These are phyloP conservation scores for Pyrrhoderma lamaoense DNA, from an alignment of 1,284 basidiomycete species.

Conservation along the genomic window DNA sequence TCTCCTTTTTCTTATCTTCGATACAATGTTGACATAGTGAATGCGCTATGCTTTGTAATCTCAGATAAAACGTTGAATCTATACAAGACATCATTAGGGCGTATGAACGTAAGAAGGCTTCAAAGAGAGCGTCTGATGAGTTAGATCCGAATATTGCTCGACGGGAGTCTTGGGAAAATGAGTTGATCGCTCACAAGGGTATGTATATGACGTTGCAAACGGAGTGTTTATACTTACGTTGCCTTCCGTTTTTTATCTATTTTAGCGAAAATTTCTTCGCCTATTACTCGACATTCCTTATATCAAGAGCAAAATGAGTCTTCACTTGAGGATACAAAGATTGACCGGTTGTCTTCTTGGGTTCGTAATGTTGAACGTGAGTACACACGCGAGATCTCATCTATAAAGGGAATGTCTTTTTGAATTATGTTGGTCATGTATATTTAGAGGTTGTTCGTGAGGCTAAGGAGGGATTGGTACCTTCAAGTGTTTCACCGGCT, in stretches of 20 bases:
- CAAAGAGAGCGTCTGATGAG: conserved; percentile 19
- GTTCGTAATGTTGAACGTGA: conserved; percentile 71
- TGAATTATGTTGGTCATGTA: neutral
- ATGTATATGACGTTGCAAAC: conserved; percentile 13
- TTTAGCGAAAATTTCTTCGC: conserved; percentile 39
- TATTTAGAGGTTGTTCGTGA: conserved; percentile 66
- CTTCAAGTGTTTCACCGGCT: conserved; percentile 39
- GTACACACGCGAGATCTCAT: conserved; percentile 25
- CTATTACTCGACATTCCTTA: conserved; percentile 43
- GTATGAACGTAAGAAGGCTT: conserved; percentile 20
- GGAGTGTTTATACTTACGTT: conserved; percentile 13
- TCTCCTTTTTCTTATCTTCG: conserved; percentile 4
- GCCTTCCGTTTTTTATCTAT: conserved; percentile 2
- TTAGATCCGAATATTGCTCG: conserved; percentile 25
- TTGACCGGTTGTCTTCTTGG: conserved; percentile 69
- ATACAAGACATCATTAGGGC: conserved; percentile 39
- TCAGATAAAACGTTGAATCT: conserved; percentile 51
- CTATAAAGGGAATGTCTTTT: conserved; percentile 14
- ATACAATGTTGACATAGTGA: neutral
- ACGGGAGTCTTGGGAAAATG: conserved; percentile 44
- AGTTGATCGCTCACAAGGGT: conserved; percentile 37
- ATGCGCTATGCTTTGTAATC: too few relatives aligned
- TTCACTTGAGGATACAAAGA: conserved; percentile 42
- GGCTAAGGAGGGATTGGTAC: conserved; percentile 60
- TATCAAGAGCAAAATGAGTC: conserved; percentile 46